Base-by-base conservation (phyloP, 345 rosid species). In the Linum lewisii region DNA sequence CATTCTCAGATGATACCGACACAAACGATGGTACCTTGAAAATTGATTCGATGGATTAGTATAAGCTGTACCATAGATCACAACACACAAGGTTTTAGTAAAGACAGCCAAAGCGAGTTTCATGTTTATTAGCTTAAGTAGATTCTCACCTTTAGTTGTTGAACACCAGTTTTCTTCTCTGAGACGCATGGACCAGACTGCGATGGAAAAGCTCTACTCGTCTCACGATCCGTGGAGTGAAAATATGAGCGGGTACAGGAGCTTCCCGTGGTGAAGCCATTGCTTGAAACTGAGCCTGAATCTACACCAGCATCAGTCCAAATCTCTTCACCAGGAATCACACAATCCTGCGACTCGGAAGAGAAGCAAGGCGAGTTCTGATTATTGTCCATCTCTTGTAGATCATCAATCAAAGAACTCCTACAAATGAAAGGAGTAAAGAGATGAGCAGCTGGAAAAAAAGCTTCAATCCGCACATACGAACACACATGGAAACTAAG, bases 331-430 rank as follows among this genome's bases (percentile, higher is more conserved):
- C 54, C 58, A 0, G 63, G 58, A 45, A 52, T 38, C 68, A 51
- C 61, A 21, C 25, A 63, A 64, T 34, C 24, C 21, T 69, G 53
- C 57, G 72, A 51, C 58, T 67, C 73, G 36, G 81, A 64, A 53
- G 71, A 70, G 50, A 56, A 66, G 68, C 63, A 55, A 65, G 50
- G 63, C 1, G 77, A 65, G 4, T 64, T 32, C 18, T 72, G 63
- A 25, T 61, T 54, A 69, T 66, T 61, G 58, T 65, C 79, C n/a
- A 19, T 66, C 55, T 66, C 50, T 2, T 77, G 80, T 11, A 37
- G 49, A 68, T 80, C 83, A 50, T 71, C 82, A 21, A 78, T 63
- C 16, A 75, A 60, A 59, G 86, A 81, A 67, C 67, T 73, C 72
- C 90, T 84, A 80, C 66, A 69, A 63, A 2, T 21, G 54, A 52